Conservation (phyloP, 2,329 filamentous ascomycete species). For the Simplicillium sp. region DNA sequence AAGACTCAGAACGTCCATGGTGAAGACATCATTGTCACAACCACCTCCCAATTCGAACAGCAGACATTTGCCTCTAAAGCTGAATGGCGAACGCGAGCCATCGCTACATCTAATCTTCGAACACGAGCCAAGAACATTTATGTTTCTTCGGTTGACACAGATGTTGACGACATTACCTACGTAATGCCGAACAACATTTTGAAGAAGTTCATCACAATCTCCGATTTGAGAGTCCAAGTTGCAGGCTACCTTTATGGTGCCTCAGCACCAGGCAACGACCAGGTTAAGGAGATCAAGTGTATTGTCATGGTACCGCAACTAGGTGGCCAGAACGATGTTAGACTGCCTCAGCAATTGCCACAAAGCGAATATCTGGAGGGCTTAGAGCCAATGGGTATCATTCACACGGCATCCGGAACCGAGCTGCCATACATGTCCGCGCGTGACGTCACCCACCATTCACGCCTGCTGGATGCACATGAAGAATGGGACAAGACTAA, state of each 20-base stretch:
- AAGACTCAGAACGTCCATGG: slow-evolving; percentile 97
- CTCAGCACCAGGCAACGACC: slow-evolving; percentile 87
- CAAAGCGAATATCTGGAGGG: slow-evolving; percentile 82
- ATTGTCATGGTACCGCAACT: slow-evolving; percentile 98
- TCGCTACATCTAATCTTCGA: slow-evolving; percentile 90
- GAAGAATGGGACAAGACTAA: slow-evolving; percentile 59
- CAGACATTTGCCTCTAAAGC: slow-evolving; percentile 98
- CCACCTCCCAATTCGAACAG: slow-evolving; percentile 95
- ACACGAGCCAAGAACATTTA: slow-evolving; percentile 97
- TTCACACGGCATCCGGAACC: slow-evolving; percentile 91
- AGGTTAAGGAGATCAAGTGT: slow-evolving; percentile 93
- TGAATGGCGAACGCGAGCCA: slow-evolving; percentile 93
- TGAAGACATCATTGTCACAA: slow-evolving; percentile 96
- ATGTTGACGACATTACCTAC: slow-evolving; percentile 86
- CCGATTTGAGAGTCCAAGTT: slow-evolving; percentile 92
- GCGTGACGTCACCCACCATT: slow-evolving; percentile 87
- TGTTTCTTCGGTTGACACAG: slow-evolving; percentile 90
- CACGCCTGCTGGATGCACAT: slow-evolving; percentile 80
- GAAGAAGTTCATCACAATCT: slow-evolving; percentile 96
- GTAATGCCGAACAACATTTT: slow-evolving; percentile 99
- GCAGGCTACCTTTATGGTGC: slow-evolving; percentile 91
- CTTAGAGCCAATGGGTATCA: slow-evolving; percentile 86
- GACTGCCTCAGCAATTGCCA: slow-evolving; percentile 80
- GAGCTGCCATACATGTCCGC: slow-evolving; percentile 96
- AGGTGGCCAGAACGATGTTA: slow-evolving; percentile 83